Evolutionary conservation across 495 filamentous ascomycete genomes (phyloP), one percentile per base, ranked within the genome.

Genomic region (Penicillium fimorum): DNA sequence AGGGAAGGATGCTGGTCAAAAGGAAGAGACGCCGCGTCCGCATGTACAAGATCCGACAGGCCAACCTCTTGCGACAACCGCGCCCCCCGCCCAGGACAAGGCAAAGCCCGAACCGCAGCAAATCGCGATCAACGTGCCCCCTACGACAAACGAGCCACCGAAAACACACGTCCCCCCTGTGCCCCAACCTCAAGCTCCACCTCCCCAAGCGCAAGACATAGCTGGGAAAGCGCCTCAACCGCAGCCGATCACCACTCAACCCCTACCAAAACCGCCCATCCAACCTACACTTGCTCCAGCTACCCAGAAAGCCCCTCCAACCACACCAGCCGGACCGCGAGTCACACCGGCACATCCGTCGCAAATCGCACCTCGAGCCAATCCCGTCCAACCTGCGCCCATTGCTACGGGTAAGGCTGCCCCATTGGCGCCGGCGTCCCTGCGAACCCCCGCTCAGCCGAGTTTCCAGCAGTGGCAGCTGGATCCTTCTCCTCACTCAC

Each of bases 391-490:
- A 49, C 44, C 58, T 45, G 56, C 67, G 20, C 37, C 60, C 30
- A 49, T 53, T 17, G 44, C 61, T 17, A 10, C 62, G 33, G 60
- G 47, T 13, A 69, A 70, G 50, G 40, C 62, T 35, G 46, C 41
- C 40, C 29, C 20, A 58, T 42, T 44, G 51, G 33, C 59, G 13
- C 47, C 58, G 7, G 59, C 56, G 6, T 57, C 57, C 40, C 64
- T 64, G 43, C 61, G 60, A 42, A 65, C 58, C 50, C 65, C 65
- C 5, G 63, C 61, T 11, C 70, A 75, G 47, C 58, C 69, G 22
- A 76, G 62, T 49, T 74, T 77, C 59, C 71, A 76, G 53, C 77
- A 78, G 51, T 75, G 72, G 70, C 66, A 73, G 20, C 63, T 76
- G 11, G 70, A 75, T 45, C 63, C 69, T 42, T 55, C 64, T 49